Evolutionary conservation across 2,329 filamentous ascomycete genomes (phyloP), one percentile per base, ranked within the genome.

Genomic region (Orbilia brochopaga): DNA sequence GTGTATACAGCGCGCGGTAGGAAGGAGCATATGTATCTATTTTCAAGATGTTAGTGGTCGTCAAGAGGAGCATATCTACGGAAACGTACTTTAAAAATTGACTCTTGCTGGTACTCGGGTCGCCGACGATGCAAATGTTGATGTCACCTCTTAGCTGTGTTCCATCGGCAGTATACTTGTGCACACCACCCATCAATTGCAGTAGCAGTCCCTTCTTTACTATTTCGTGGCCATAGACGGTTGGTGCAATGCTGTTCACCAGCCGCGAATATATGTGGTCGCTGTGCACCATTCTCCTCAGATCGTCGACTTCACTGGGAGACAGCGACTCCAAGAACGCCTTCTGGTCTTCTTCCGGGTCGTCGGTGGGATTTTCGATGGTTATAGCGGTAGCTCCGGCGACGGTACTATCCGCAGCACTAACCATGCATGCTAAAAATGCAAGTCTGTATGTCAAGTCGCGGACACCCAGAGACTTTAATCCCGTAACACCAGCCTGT

Each of bases 91-190:
- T 97, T 76, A 99, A 83, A 80, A 99, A 99, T 77, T 99, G 94
- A 32, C 92, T 97, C 80, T 99, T 99, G 75, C 91, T 96, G 1
- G 94, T 99, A 10, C 91, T 96, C 0, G 94, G 94, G 78, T 99
- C 94, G 70, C 94, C 94, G 67, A 99, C 94, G 76, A 99, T 91
- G 80, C 94, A 99, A 74, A 99, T 96, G 81, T 99, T 99, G 83
- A 99, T 92, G 78, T 99, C 94, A 75, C 94, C 94, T 85, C 94
- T 88, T 48, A 99, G 85, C 74, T 92, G 87, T 91, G 99, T 96
- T 73, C 91, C 93, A 81, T 99, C 94, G 0, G 91, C 85, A 0
- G 94, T 99, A 21, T 86, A 86, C 80, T 99, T 99, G 80, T 88
- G 87, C 1, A 99, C 91, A 82, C 94, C 94, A n/a, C 92, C 91